Evolutionary conservation across 2,329 filamentous ascomycete genomes (phyloP).

Genomic region (Thermothelomyces thermophilus): DNA sequence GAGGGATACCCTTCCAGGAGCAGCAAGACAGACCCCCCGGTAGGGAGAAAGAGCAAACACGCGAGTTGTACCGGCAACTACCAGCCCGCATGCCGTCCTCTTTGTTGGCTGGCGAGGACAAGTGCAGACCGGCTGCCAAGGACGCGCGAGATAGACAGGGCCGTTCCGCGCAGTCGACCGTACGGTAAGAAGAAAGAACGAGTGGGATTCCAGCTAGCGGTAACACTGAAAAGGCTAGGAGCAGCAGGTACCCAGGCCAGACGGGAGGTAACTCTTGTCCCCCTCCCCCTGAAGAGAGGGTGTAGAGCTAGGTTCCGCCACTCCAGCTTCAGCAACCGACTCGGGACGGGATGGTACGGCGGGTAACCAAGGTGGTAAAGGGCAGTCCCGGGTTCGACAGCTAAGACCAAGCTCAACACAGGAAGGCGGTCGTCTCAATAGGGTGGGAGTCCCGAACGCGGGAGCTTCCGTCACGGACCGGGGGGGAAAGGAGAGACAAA

Average conservation of each 20-base stretch:
- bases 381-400: neutral
- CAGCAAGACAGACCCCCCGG: neutral
- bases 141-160: neutral
- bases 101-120: constrained; percentile 3
- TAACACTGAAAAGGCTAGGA: constrained; percentile 7
- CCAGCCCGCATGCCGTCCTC: neutral
- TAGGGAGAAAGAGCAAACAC: neutral
- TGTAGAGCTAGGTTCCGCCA: neutral
- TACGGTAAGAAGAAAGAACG: constrained; percentile 7
- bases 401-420: neutral
- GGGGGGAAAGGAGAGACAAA: neutral
- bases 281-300: neutral
- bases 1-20: neutral
- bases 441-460: neutral
- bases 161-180: constrained; percentile 1
- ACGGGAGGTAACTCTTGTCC: neutral
- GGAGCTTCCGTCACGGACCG: neutral
- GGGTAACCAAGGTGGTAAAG: neutral
- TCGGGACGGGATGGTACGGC: neutral
- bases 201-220: neutral
- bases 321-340: neutral
- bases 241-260: constrained; percentile 4
- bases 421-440: neutral
- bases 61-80: constrained; percentile 1
- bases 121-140: constrained; percentile 2